These are phyloP conservation scores for Dioscorea zingiberensis DNA, from an alignment of 106 monocot genomes.

Conservation along the genomic window DNA sequence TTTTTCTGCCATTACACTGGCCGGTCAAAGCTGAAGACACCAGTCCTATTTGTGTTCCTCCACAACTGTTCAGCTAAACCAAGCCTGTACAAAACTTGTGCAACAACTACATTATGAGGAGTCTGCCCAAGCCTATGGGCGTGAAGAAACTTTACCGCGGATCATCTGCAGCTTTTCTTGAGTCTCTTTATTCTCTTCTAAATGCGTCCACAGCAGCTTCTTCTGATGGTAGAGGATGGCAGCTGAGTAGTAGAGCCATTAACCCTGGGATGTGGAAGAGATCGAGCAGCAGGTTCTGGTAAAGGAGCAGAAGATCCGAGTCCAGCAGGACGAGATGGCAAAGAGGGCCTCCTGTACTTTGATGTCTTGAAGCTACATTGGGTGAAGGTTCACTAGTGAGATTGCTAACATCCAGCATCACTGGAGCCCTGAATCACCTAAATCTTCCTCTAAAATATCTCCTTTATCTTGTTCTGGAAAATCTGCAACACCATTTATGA, in stretches of 20 bases:
- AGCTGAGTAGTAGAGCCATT: slow-evolving; percentile 32
- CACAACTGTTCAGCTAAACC: slow-evolving; percentile 91
- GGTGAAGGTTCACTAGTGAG: slow-evolving; percentile 4
- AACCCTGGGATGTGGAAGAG: slow-evolving; percentile 34
- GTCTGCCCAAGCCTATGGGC: slow-evolving; percentile 93
- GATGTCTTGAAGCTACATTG: slow-evolving; percentile 1
- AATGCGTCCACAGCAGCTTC: slow-evolving; percentile 34
- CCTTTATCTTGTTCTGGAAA: no score
- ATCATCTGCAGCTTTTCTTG: slow-evolving; percentile 93
- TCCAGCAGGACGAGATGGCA: slow-evolving; percentile 64
- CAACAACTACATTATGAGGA: slow-evolving; percentile 93
- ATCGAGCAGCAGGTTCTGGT: slow-evolving; percentile 38
- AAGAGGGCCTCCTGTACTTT: slow-evolving; percentile 9
- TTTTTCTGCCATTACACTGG: slow-evolving; percentile 92
- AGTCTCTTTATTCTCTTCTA: slow-evolving; percentile 76
- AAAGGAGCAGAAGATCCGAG: slow-evolving; percentile 79
- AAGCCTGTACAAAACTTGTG: slow-evolving; percentile 92
- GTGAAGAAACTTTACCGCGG: slow-evolving; percentile 84
- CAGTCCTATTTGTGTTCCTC: slow-evolving; percentile 63
- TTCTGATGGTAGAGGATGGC: slow-evolving; percentile 27
- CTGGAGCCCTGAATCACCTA: slow-evolving; percentile 24
- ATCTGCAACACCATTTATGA: no score
- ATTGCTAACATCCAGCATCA: slow-evolving; percentile 30
- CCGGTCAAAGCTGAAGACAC: slow-evolving; percentile 83
- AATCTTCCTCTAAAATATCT: slow-evolving; percentile 29